phyloP scores from a whole-genome alignment of 225 moss, liverwort and hornwort species.

The Straminergon stramineum region DNA sequence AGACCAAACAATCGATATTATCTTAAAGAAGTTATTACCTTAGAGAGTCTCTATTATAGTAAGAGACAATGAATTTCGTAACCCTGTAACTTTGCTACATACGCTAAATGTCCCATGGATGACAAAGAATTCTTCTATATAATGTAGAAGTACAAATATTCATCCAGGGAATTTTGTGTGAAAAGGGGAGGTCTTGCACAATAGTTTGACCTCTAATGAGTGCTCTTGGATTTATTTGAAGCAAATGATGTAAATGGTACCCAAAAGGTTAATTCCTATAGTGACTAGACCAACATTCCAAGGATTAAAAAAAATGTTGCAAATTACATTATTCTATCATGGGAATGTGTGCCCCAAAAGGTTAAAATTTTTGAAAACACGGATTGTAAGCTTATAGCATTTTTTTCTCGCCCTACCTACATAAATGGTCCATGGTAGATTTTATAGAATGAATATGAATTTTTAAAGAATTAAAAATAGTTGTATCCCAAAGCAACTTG shows the following conservation, averaged over 20 bases:
- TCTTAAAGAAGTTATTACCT: too few relatives aligned
- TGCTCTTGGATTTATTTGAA: neutral
- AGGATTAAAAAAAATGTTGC: neutral
- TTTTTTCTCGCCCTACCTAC: neutral
- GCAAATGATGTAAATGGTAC: neutral
- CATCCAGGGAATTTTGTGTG: neutral
- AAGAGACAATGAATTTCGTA: neutral
- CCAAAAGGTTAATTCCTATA: neutral
- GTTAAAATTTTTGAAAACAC: fast-evolving
- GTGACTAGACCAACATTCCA: neutral
- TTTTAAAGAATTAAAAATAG: neutral
- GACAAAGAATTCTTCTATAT: neutral
- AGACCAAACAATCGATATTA: too few relatives aligned
- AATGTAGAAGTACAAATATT: neutral
- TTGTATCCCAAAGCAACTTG: fast-evolving
- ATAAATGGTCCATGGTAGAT: neutral
- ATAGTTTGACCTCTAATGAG: neutral
- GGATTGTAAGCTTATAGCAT: neutral
- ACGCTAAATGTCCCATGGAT: neutral
- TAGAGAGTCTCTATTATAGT: too few relatives aligned
- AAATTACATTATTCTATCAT: neutral
- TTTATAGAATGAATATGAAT: neutral
- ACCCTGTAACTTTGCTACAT: fast-evolving
- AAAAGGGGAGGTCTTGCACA: neutral
- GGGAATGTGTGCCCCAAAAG: neutral